A percentile compares a stretch with the other conserved stretches of the same genome.
Evolutionary conservation across 495 filamentous ascomycete genomes (phyloP).

Genomic region (Daldinia childiae): DNA sequence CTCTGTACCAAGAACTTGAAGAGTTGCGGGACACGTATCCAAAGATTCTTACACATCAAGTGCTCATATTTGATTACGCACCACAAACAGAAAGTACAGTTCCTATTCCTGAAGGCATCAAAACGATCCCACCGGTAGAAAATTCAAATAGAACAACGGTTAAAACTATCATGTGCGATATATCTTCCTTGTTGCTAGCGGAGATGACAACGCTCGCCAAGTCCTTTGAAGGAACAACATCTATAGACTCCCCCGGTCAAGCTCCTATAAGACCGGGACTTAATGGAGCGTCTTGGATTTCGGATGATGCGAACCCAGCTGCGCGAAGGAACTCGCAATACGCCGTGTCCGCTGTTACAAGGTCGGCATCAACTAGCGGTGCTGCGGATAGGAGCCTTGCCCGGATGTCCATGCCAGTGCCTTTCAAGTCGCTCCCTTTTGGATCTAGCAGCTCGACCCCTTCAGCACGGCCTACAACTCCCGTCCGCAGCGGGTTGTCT

Average conservation of each 20-base stretch:
- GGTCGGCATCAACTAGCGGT: constrained; percentile 61
- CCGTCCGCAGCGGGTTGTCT: constrained; percentile 59
- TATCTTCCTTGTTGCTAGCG: constrained; percentile 82
- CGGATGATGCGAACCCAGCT: constrained; percentile 48
- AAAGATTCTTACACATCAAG: constrained; percentile 77
- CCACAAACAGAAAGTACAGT: constrained; percentile 53
- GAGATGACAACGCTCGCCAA: constrained; percentile 89
- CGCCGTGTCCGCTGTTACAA: constrained; percentile 50
- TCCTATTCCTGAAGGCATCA: constrained; percentile 67
- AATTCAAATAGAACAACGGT: constrained; percentile 85
- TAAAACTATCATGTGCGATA: constrained; percentile 93
- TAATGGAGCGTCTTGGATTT: constrained; percentile 50
- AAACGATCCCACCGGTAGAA: constrained; percentile 76
- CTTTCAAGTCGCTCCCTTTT: constrained; percentile 49
- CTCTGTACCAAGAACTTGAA: constrained; percentile 71
- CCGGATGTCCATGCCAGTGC: constrained; percentile 78
- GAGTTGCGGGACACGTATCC: constrained; percentile 76
- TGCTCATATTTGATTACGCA: constrained; percentile 80
- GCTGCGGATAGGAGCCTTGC: constrained; percentile 57
- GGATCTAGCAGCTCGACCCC: constrained; percentile 59
- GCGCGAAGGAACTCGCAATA: constrained; percentile 66
- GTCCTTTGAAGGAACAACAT: constrained; percentile 79
- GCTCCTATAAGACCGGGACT: constrained; percentile 45
- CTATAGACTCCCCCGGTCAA: constrained; percentile 77
- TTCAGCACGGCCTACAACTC: constrained; percentile 62